phyloP scores from a whole-genome alignment of 495 filamentous ascomycete species.

The Pyronema omphalodes region DNA sequence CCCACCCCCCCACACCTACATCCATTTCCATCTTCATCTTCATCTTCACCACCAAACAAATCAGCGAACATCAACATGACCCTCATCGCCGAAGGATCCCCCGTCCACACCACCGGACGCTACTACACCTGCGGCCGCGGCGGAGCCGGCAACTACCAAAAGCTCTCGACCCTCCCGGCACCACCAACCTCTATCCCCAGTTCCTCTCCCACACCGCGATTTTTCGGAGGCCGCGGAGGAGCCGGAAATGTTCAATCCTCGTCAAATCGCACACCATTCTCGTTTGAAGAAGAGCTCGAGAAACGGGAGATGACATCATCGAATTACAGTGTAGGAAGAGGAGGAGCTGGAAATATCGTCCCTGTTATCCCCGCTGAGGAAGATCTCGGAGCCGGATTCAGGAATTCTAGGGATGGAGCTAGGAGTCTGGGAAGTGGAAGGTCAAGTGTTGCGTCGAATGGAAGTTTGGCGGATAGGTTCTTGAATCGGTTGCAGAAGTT shows the following conservation, averaged over 20 bases:
- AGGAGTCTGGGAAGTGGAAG: too few species aligned
- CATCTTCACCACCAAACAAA: background rate
- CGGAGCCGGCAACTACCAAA: slow-evolving; percentile 73
- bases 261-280: slow-evolving; percentile 51
- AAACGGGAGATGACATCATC: slow-evolving; percentile 43
- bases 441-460: too few species aligned
- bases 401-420: background rate
- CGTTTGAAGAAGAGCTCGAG: slow-evolving; percentile 81
- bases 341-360: slow-evolving; percentile 71
- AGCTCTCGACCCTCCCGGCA: slow-evolving; percentile 36
- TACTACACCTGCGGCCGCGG: slow-evolving; percentile 57
- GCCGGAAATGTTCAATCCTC: slow-evolving; percentile 67
- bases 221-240: slow-evolving; percentile 70
- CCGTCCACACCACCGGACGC: slow-evolving; percentile 12
- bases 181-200: slow-evolving; percentile 21
- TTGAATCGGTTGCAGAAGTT: too few species aligned
- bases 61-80: slow-evolving; percentile 15
- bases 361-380: slow-evolving; percentile 6
- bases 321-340: slow-evolving; percentile 69
- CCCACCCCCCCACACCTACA: background rate
- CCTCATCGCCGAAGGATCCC: slow-evolving; percentile 21
- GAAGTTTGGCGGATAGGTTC: too few species aligned
- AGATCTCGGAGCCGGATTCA: background rate
- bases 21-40: slow-evolving; percentile 4
- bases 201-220: slow-evolving; percentile 27